Percentiles rank a stretch among this genome's conserved stretches.
phyloP scores from a whole-genome alignment of 345 rosid genomes.

The Eucalyptus tenuipes region DNA sequence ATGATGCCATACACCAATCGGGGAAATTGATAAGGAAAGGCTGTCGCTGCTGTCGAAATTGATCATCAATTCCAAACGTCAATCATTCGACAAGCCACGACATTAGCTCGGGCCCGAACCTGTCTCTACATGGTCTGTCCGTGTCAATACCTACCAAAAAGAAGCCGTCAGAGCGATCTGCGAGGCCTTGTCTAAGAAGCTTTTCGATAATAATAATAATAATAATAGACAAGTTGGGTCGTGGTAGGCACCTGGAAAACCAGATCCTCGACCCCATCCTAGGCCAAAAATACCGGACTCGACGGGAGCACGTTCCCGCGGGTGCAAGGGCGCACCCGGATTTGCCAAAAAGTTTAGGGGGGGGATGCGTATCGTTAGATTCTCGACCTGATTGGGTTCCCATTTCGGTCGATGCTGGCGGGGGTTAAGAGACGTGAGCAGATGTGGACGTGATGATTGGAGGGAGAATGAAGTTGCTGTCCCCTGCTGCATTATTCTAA shows the following conservation, averaged over 20 bases:
- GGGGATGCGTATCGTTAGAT: neutral
- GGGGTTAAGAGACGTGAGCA: neutral
- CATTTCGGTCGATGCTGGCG: neutral
- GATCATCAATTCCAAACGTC: neutral
- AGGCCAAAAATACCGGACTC: neutral
- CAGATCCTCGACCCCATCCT: neutral
- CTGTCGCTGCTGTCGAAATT: neutral
- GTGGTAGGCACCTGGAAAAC: neutral
- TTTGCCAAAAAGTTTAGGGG: neutral
- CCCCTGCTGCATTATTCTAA: neutral
- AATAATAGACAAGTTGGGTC: neutral
- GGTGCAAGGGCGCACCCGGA: neutral
- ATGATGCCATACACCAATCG: neutral
- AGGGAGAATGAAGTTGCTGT: neutral
- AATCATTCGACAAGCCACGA: neutral
- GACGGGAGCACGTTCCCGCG: neutral
- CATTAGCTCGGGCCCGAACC: neutral
- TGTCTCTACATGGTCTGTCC: neutral
- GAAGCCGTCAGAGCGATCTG: neutral
- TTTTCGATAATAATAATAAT: neutral
- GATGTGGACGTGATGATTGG: neutral
- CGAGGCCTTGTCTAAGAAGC: neutral
- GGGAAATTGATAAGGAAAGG: neutral
- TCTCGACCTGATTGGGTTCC: neutral
- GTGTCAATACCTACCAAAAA: neutral